A percentile compares a stretch with the other conserved stretches of the same genome.
Conservation (phyloP, 768 basidiomycete species). For the Agrocybe chaxingu region DNA sequence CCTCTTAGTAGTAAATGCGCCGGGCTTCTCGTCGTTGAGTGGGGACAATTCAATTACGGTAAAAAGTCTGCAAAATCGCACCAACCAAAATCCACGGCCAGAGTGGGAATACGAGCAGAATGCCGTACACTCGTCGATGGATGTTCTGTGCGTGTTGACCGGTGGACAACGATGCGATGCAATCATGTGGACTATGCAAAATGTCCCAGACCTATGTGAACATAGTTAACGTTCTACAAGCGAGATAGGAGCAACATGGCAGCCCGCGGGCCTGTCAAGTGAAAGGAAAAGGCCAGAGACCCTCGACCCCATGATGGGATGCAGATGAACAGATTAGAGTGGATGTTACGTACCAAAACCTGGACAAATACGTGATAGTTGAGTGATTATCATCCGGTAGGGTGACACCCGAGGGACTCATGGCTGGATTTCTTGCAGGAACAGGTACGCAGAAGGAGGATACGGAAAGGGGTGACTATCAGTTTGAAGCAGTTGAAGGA, state of each 20-base stretch:
- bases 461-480: not conserved
- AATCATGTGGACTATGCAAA: too few relatives aligned
- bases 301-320: constrained; percentile 6
- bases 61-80: too few relatives aligned
- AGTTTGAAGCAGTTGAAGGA: not conserved
- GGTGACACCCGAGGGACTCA: constrained; percentile 17
- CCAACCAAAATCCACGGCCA: too few relatives aligned
- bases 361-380: constrained; percentile 15
- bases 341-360: constrained; percentile 19
- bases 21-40: too few relatives aligned
- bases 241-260: not conserved
- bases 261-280: not conserved
- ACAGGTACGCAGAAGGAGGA: constrained; percentile 13
- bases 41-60: too few relatives aligned
- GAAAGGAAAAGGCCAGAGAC: constrained; percentile 6
- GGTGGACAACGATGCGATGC: too few relatives aligned
- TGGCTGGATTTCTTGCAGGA: constrained; percentile 8
- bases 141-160: too few relatives aligned
- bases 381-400: constrained; percentile 14
- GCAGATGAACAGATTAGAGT: constrained; percentile 12
- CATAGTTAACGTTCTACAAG: too few relatives aligned
- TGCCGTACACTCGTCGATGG: too few relatives aligned
- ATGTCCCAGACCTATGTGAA: too few relatives aligned
- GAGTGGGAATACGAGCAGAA: too few relatives aligned
- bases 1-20: not conserved